Conservation (phyloP, 78 protist species). For the Dictyostelium citrinum region DNA sequence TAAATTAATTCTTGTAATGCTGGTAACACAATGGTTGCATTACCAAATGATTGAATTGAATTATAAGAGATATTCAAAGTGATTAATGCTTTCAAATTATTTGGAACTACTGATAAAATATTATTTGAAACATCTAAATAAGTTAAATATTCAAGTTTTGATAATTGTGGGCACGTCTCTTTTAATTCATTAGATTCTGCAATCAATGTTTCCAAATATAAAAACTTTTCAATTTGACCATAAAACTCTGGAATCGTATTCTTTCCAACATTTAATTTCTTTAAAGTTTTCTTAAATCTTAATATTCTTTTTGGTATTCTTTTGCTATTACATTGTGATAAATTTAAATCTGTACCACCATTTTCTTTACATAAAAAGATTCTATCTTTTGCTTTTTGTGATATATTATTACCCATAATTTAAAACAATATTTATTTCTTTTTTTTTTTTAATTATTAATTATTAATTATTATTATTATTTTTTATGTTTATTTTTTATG, state of each 20-base stretch:
- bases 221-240: slow-evolving; percentile 19
- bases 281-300: slow-evolving; percentile 23
- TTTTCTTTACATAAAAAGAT: slow-evolving; percentile 27
- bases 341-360: slow-evolving; percentile 42
- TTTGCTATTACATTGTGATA: slow-evolving; percentile 28
- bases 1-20: slow-evolving; percentile 37
- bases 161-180: slow-evolving; percentile 9
- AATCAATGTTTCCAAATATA: slow-evolving; percentile 1
- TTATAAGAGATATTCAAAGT: slow-evolving; percentile 25
- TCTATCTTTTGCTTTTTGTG: slow-evolving; percentile 66
- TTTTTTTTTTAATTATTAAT: neutral
- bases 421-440: neutral
- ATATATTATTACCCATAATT: slow-evolving; percentile 58
- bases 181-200: slow-evolving; percentile 62
- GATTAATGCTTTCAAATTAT: slow-evolving; percentile 20
- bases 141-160: slow-evolving; percentile 6
- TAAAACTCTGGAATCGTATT: slow-evolving; percentile 40
- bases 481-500: too few species aligned
- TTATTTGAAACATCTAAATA: slow-evolving; percentile 54
- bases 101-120: slow-evolving; percentile 29
- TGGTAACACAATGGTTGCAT: neutral
- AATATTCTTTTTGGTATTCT: slow-evolving; percentile 51
- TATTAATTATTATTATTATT: too few species aligned
- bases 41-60: slow-evolving; percentile 7
- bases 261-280: slow-evolving; percentile 66